Conservation (phyloP, 345 rosid species). For the Mangifera indica region DNA sequence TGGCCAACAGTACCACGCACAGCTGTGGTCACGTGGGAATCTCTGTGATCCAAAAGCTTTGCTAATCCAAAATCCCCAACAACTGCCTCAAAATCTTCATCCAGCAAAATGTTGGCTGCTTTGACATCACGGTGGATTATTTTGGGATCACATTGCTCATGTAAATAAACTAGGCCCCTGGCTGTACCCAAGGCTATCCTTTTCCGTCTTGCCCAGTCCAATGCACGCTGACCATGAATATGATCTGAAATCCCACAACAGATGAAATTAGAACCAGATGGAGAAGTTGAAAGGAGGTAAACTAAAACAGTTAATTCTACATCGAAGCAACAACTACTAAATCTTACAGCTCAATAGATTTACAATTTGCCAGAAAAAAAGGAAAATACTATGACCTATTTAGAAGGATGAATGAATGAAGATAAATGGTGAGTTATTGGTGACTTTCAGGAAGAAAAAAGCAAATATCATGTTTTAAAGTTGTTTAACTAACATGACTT, state of each 20-base stretch:
- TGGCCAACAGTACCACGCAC: conserved; percentile 96
- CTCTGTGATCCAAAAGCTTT: conserved; percentile 92
- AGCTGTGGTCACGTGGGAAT: conserved; percentile 90
- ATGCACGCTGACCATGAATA: conserved; percentile 61
- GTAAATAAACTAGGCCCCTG: conserved; percentile 79
- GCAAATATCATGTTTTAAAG: background rate
- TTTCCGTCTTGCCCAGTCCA: conserved; percentile 87
- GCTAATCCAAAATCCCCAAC: conserved; percentile 98
- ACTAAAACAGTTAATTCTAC: background rate
- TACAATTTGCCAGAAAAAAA: background rate
- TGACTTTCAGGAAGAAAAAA: background rate
- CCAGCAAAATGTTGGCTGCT: conserved; percentile 90
- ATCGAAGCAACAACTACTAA: background rate
- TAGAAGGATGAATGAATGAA: background rate
- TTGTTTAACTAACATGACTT: background rate
- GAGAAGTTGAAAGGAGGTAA: background rate
- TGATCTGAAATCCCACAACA: conserved; percentile 43
- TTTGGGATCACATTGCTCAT: conserved; percentile 93
- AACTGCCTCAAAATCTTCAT: conserved; percentile 93
- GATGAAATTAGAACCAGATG: background rate
- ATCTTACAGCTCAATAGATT: background rate
- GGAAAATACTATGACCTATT: background rate
- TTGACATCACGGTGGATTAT: conserved; percentile 95
- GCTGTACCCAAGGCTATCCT: conserved; percentile 89
- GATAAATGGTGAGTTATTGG: background rate